A percentile compares a stretch with the other conserved stretches of the same genome.
Conservation (phyloP, 768 basidiomycete species). For the Albatrellus ellisii region DNA sequence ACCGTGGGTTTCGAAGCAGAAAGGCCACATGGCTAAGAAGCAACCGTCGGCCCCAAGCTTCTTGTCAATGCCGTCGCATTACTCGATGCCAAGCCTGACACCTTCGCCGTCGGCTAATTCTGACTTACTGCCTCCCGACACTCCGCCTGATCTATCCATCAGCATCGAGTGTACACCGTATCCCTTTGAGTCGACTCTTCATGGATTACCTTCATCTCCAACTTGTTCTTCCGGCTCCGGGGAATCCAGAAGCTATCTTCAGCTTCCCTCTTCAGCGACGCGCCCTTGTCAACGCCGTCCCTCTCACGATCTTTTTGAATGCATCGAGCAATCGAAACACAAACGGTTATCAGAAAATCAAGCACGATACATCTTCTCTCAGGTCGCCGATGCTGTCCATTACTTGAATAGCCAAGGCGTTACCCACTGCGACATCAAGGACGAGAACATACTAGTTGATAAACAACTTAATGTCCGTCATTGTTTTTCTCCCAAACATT, state of each 20-base stretch:
- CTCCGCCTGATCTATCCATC: constrained; percentile 9
- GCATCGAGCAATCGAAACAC: constrained; percentile 78
- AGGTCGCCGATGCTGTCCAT: constrained; percentile 75
- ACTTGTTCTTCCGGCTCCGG: background rate
- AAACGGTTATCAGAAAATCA: constrained; percentile 68
- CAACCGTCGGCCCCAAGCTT: constrained; percentile 3
- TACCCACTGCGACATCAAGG: constrained; percentile 93
- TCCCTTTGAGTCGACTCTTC: background rate
- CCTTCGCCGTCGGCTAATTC: constrained; percentile 13
- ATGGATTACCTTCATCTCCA: constrained; percentile 1
- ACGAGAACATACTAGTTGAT: constrained; percentile 86
- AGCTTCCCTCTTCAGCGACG: constrained; percentile 4
- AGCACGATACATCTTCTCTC: constrained; percentile 73
- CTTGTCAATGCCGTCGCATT: constrained; percentile 1
- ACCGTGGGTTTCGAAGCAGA: constrained; percentile 52
- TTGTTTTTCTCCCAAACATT: constrained; percentile 7
- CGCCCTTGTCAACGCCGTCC: constrained; percentile 49
- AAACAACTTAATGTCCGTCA: constrained; percentile 46
- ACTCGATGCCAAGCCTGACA: constrained; percentile 12
- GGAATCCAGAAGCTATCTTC: constrained; percentile 9
- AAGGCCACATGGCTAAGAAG: background rate
- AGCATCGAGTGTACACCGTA: background rate
- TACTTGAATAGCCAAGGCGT: constrained; percentile 78
- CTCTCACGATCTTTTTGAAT: constrained; percentile 91
- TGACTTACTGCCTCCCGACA: constrained; percentile 4